These are phyloP conservation scores for Phaeosphaeriaceae sp. DNA, from an alignment of 2,329 filamentous ascomycete species.

Conservation along the genomic window DNA sequence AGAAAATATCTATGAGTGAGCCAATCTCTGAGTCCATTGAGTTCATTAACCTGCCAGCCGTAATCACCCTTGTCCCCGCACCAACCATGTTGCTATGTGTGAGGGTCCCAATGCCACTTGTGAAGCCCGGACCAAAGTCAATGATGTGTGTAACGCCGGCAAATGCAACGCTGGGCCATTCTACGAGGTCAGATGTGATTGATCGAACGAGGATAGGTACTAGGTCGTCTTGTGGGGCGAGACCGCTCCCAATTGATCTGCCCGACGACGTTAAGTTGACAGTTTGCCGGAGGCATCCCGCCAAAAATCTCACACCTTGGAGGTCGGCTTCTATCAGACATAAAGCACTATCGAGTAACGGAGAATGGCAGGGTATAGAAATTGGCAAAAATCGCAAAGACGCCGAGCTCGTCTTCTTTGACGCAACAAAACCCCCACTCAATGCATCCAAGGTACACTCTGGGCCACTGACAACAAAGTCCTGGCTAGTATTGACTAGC, in stretches of 20 bases:
- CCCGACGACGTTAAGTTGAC: too few species aligned
- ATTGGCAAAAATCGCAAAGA: conserved; percentile 50
- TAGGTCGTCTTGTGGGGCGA: background rate
- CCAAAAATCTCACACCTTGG: too few species aligned
- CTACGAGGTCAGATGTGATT: conserved; percentile 23
- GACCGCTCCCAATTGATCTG: too few species aligned
- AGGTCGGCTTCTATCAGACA: conserved; percentile 15
- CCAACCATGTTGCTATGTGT: conserved; percentile 21
- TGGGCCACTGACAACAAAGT: too few species aligned
- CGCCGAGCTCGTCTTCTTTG: too few species aligned
- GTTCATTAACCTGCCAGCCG: conserved; percentile 20
- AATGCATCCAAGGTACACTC: conserved; percentile 11
- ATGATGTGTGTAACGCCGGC: conserved; percentile 20
- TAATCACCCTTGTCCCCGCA: conserved; percentile 21
- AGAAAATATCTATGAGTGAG: conserved; percentile 14
- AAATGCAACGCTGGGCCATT: conserved; percentile 26
- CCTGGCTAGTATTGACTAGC: conserved; percentile 31
- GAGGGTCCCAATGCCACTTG: conserved; percentile 25
- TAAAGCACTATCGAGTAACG: conserved; percentile 32
- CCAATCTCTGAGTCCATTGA: too few species aligned
- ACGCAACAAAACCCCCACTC: conserved; percentile 26
- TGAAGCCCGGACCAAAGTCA: conserved; percentile 30
- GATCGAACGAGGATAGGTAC: background rate
- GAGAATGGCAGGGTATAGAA: conserved; percentile 51
- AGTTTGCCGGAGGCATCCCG: too few species aligned